Evolutionary conservation across 768 basidiomycete genomes (phyloP).

Genomic region (Phaeolepiota aurea): DNA sequence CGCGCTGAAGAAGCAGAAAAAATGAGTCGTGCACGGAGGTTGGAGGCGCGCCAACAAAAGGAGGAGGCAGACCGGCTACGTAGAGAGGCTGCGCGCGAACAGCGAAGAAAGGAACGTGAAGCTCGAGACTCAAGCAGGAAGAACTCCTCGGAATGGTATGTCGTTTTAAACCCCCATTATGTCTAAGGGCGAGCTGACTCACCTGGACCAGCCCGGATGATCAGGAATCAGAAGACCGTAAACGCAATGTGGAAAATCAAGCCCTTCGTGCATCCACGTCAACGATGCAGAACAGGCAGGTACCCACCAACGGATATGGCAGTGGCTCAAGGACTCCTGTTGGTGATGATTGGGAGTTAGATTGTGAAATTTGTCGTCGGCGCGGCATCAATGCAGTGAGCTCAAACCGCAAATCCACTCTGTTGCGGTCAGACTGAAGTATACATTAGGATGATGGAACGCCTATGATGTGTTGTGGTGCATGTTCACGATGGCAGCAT

Average conservation of each 20-base stretch:
- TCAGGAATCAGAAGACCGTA: too few species aligned
- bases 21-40: slow-evolving; percentile 50
- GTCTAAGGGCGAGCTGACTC: too few species aligned
- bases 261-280: too few species aligned
- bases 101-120: slow-evolving; percentile 41
- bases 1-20: slow-evolving; percentile 65
- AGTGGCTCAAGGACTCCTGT: slow-evolving; percentile 45
- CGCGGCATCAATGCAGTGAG: slow-evolving; percentile 68
- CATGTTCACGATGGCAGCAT: slow-evolving; percentile 86
- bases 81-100: slow-evolving; percentile 56
- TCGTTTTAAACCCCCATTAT: too few species aligned
- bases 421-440: slow-evolving; percentile 4
- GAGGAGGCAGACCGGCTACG: slow-evolving; percentile 46
- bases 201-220: not conserved
- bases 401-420: slow-evolving; percentile 6
- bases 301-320: slow-evolving; percentile 14
- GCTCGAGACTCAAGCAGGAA: slow-evolving; percentile 24
- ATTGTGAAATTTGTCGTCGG: slow-evolving; percentile 79
- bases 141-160: slow-evolving; percentile 5
- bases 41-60: slow-evolving; percentile 46
- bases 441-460: slow-evolving; percentile 63
- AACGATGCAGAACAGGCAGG: too few species aligned
- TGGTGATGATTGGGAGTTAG: slow-evolving; percentile 73
- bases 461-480: slow-evolving; percentile 75
- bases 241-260: too few species aligned